These are phyloP conservation scores for Ogataea hybrid DNA, from an alignment of 1,139 yeast species.

Conservation along the genomic window DNA sequence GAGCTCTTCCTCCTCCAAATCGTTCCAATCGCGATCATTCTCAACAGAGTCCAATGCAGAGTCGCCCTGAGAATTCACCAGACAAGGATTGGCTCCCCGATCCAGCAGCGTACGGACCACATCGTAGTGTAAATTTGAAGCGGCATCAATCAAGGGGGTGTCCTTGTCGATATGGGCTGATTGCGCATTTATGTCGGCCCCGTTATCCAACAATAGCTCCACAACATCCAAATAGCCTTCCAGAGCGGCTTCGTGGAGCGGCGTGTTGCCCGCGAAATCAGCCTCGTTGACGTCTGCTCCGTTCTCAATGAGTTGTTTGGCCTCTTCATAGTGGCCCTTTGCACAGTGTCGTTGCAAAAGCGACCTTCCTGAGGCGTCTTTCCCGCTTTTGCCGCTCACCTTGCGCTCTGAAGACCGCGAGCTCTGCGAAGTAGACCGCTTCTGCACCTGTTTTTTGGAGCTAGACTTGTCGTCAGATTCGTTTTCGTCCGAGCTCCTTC, in stretches of 20 bases:
- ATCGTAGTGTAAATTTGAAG: constrained; percentile 73
- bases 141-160: constrained; percentile 91
- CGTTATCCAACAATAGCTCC: constrained; percentile 49
- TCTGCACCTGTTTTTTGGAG: constrained; percentile 7
- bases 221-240: constrained; percentile 69
- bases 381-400: constrained; percentile 45
- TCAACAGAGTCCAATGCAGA: constrained; percentile 66
- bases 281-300: constrained; percentile 82
- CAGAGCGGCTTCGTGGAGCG: constrained; percentile 88
- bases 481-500: constrained; percentile 19
- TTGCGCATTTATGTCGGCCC: constrained; percentile 74
- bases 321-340: constrained; percentile 68
- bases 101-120: constrained; percentile 65
- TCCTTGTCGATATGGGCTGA: constrained; percentile 82
- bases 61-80: constrained; percentile 74
- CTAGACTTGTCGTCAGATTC: constrained; percentile 14
- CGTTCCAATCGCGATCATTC: constrained; percentile 31
- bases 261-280: constrained; percentile 90
- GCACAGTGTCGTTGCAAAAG: constrained; percentile 80
- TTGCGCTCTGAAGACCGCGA: constrained; percentile 32
- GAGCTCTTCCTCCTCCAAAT: constrained; percentile 34
- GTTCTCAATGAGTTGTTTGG: constrained; percentile 51
- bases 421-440: constrained; percentile 16
- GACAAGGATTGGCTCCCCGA: constrained; percentile 85
- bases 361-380: constrained; percentile 86